phyloP scores from a whole-genome alignment of 345 rosid genomes.

The Microthlaspi erraticum region DNA sequence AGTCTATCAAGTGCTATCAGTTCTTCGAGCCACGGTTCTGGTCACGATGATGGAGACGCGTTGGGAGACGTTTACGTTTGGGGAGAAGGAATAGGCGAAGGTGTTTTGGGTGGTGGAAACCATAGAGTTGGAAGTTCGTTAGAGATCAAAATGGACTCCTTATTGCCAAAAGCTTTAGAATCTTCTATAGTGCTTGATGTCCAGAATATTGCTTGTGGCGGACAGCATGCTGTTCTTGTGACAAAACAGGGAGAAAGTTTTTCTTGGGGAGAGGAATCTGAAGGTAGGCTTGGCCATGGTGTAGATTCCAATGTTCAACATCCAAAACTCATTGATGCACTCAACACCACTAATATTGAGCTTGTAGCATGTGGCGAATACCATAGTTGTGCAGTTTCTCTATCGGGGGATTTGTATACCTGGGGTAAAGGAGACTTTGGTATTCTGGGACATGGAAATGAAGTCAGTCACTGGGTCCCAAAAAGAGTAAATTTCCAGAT shows the following conservation, averaged over 20 bases:
- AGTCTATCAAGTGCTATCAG: slow-evolving; percentile 88
- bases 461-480: slow-evolving; percentile 68
- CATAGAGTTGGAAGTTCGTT: slow-evolving; percentile 44
- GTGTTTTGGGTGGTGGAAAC: slow-evolving; percentile 48
- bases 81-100: slow-evolving; percentile 62
- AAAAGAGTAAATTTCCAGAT: slow-evolving; percentile 59
- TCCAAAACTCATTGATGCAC: slow-evolving; percentile 66
- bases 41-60: slow-evolving; percentile 55
- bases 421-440: slow-evolving; percentile 79
- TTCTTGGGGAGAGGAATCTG: slow-evolving; percentile 66
- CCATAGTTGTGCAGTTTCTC: slow-evolving; percentile 74
- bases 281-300: slow-evolving; percentile 80
- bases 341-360: slow-evolving; percentile 52
- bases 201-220: slow-evolving; percentile 61
- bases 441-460: slow-evolving; percentile 63
- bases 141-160: slow-evolving; percentile 49
- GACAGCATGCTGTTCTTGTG: slow-evolving; percentile 56
- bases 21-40: slow-evolving; percentile 59
- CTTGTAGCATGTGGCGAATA: slow-evolving; percentile 73
- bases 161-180: slow-evolving; percentile 57
- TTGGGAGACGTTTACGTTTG: slow-evolving; percentile 60
- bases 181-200: slow-evolving; percentile 55
- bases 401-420: slow-evolving; percentile 65
- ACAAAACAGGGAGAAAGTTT: slow-evolving; percentile 61
- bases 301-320: slow-evolving; percentile 61